A percentile compares a stretch with the other conserved stretches of the same genome.
Evolutionary conservation across 139 green algal genomes (phyloP).

Genomic region (Micractinium sp.): DNA sequence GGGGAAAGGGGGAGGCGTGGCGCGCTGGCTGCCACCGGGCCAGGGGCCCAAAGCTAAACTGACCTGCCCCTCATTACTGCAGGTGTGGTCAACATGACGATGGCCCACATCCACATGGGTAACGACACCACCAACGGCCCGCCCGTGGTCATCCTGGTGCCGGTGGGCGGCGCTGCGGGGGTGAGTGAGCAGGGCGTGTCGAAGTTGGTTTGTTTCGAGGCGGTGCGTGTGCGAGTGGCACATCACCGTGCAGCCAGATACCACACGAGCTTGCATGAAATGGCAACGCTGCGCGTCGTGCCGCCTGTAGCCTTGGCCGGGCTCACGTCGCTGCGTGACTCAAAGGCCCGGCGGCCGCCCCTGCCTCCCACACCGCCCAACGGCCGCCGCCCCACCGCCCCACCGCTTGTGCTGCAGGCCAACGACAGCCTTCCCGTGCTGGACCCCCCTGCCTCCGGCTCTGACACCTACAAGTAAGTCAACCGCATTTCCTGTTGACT

Average conservation of each 20-base stretch:
- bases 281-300: too few relatives aligned
- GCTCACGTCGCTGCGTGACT: too few relatives aligned
- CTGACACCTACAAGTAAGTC: not conserved
- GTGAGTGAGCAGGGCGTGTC: not conserved
- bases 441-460: not conserved
- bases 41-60: not conserved
- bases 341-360: too few relatives aligned
- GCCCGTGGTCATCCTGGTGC: not conserved
- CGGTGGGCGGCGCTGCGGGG: not conserved
- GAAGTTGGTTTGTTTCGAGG: too few relatives aligned
- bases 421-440: not conserved
- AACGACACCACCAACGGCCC: constrained; percentile 16
- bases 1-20: too few relatives aligned
- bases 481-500: not conserved
- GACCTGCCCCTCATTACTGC: not conserved
- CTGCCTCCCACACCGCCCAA: too few relatives aligned
- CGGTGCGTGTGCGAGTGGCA: too few relatives aligned
- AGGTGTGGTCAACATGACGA: constrained; percentile 3
- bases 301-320: too few relatives aligned
- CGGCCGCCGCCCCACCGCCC: too few relatives aligned
- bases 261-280: too few relatives aligned
- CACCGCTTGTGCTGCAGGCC: not conserved
- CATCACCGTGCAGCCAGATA: too few relatives aligned
- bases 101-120: constrained; percentile 37
- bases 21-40: not conserved